phyloP scores from a whole-genome alignment of 108 stramenopile genomes.

The Skeletonema grethae region DNA sequence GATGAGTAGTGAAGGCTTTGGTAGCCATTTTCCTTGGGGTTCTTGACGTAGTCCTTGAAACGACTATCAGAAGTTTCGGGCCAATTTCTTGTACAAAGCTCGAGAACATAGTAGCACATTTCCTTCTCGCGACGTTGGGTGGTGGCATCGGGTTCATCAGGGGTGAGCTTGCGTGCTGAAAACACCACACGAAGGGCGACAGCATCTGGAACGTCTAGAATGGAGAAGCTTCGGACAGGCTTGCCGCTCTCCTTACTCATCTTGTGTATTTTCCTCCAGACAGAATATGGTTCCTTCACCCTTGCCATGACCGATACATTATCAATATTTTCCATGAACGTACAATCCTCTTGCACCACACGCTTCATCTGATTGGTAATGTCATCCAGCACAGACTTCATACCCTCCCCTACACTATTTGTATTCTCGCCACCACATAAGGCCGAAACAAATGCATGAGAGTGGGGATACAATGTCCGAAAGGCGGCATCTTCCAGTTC shows the following conservation, averaged over 20 bases:
- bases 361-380: conserved; percentile 62
- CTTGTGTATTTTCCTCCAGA: conserved; percentile 85
- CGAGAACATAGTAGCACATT: conserved; percentile 79
- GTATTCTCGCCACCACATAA: conserved; percentile 36
- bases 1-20: conserved; percentile 92
- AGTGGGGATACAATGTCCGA: conserved; percentile 65
- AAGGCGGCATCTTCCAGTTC: conserved; percentile 90
- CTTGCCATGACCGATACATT: conserved; percentile 72
- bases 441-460: conserved; percentile 59
- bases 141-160: conserved; percentile 59
- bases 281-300: conserved; percentile 78
- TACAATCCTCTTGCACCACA: conserved; percentile 60
- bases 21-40: conserved; percentile 92
- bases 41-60: conserved; percentile 90
- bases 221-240: conserved; percentile 25
- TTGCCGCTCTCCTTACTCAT: conserved; percentile 54
- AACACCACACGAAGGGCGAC: conserved; percentile 80
- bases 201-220: conserved; percentile 80
- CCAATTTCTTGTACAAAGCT: conserved; percentile 58
- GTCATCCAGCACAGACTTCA: conserved; percentile 59
- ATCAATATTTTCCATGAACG: conserved; percentile 56
- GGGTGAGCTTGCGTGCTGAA: conserved; percentile 54
- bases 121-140: conserved; percentile 70
- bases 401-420: conserved; percentile 49
- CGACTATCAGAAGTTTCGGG: conserved; percentile 55